Conservation (phyloP, 2,329 filamentous ascomycete genomes). For the Aciculosporium take region DNA sequence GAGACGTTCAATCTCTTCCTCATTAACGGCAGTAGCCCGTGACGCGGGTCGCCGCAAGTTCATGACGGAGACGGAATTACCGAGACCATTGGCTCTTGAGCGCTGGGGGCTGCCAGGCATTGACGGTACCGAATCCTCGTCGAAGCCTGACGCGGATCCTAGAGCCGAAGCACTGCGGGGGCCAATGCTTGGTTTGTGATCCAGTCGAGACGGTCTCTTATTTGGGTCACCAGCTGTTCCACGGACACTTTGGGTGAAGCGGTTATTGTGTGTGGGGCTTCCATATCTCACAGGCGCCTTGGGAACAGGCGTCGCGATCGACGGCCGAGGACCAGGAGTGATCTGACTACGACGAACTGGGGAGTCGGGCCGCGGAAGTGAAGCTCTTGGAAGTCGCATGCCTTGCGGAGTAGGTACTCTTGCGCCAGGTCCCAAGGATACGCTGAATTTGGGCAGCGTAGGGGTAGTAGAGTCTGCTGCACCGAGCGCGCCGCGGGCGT, state of each 20-base stretch:
- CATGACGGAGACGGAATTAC: conserved; percentile 41
- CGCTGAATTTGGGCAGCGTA: conserved; percentile 66
- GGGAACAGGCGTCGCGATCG: conserved; percentile 31
- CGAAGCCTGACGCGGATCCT: conserved; percentile 35
- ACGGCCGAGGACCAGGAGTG: conserved; percentile 43
- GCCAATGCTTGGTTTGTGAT: conserved; percentile 36
- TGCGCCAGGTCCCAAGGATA: conserved; percentile 61
- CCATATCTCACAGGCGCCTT: conserved; percentile 20
- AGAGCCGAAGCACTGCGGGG: conserved; percentile 47
- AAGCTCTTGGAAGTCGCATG: conserved; percentile 53
- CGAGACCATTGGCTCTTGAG: conserved; percentile 37
- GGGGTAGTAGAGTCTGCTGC: conserved; percentile 49
- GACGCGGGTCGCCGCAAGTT: conserved; percentile 39
- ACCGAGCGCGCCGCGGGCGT: conserved; percentile 40
- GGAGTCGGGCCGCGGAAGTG: conserved; percentile 77
- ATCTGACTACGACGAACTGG: conserved; percentile 58
- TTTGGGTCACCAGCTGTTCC: conserved; percentile 46
- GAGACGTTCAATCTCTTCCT: conserved; percentile 61
- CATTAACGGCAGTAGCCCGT: conserved; percentile 38
- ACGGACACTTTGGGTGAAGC: conserved; percentile 50
- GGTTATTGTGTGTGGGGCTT: conserved; percentile 30
- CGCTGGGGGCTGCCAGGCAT: conserved; percentile 34
- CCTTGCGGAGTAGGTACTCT: conserved; percentile 57
- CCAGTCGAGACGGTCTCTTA: conserved; percentile 35
- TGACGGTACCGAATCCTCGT: conserved; percentile 37